Conservation (phyloP, 2,329 filamentous ascomycete species). For the Blastomyces percursus region DNA sequence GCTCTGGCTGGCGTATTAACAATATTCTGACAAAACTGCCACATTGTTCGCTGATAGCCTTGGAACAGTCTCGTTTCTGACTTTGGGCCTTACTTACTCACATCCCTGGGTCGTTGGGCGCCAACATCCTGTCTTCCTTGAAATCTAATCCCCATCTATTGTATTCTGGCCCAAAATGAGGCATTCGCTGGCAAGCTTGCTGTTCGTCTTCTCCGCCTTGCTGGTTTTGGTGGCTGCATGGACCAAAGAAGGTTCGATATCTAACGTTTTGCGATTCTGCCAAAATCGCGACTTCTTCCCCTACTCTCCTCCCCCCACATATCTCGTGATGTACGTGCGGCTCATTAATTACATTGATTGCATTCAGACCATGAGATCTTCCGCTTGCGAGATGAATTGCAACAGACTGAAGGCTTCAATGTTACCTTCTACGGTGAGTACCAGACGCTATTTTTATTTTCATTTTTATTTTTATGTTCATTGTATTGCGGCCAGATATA, state of each 20-base stretch:
- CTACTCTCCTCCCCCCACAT: background rate
- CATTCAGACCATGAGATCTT: slow-evolving; percentile 89
- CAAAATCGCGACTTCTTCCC: background rate
- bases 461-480: background rate
- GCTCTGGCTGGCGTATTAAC: background rate
- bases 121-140: background rate
- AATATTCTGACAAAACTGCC: background rate
- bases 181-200: slow-evolving; percentile 46
- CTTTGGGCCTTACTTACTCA: background rate
- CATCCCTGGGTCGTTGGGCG: slow-evolving; percentile 5
- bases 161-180: slow-evolving; percentile 49
- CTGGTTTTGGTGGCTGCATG: slow-evolving; percentile 62
- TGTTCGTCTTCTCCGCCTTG: slow-evolving; percentile 58
- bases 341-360: slow-evolving; percentile 5
- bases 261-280: background rate
- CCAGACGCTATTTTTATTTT: background rate
- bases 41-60: background rate
- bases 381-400: slow-evolving; percentile 79
- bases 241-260: slow-evolving; percentile 65
- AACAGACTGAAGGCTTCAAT: slow-evolving; percentile 59
- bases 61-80: background rate
- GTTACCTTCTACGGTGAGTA: slow-evolving; percentile 71
- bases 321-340: background rate
- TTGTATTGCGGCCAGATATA: background rate
- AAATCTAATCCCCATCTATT: background rate